Evolutionary conservation across 2,329 filamentous ascomycete species (phyloP).

Genomic region (Clonostachys rosea): DNA sequence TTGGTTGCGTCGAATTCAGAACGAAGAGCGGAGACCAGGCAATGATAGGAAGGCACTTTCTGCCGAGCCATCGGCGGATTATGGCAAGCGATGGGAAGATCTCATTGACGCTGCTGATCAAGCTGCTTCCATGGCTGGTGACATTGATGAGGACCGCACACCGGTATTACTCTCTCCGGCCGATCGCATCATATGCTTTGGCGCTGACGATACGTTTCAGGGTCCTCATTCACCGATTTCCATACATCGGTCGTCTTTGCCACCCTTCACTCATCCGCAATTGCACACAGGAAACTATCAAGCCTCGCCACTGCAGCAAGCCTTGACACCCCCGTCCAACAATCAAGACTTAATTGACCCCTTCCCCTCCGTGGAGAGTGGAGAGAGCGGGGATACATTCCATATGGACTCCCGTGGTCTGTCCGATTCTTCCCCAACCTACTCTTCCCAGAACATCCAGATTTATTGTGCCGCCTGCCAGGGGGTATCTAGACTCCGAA

Average conservation of each 20-base stretch:
- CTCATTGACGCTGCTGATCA: constrained; percentile 79
- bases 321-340: constrained; percentile 77
- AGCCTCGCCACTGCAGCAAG: constrained; percentile 85
- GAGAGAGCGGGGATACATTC: constrained; percentile 67
- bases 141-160: constrained; percentile 84
- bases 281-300: constrained; percentile 68
- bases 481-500: constrained; percentile 68
- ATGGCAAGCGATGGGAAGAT: constrained; percentile 93
- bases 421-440: constrained; percentile 67
- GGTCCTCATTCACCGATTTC: constrained; percentile 62
- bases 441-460: constrained; percentile 71
- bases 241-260: constrained; percentile 56
- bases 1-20: constrained; percentile 55
- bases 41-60: constrained; percentile 81
- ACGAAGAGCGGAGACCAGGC: constrained; percentile 57
- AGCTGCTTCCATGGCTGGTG: constrained; percentile 82
- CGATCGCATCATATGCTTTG: background rate
- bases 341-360: constrained; percentile 66
- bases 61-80: constrained; percentile 75
- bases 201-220: constrained; percentile 25
- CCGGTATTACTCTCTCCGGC: constrained; percentile 55
- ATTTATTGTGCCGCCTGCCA: constrained; percentile 92
- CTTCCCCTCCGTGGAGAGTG: constrained; percentile 84
- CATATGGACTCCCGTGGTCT: constrained; percentile 64
- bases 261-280: constrained; percentile 53